phyloP scores from a whole-genome alignment of 1,139 yeast species.

The Hemisphaericaspora xylofermentans region DNA sequence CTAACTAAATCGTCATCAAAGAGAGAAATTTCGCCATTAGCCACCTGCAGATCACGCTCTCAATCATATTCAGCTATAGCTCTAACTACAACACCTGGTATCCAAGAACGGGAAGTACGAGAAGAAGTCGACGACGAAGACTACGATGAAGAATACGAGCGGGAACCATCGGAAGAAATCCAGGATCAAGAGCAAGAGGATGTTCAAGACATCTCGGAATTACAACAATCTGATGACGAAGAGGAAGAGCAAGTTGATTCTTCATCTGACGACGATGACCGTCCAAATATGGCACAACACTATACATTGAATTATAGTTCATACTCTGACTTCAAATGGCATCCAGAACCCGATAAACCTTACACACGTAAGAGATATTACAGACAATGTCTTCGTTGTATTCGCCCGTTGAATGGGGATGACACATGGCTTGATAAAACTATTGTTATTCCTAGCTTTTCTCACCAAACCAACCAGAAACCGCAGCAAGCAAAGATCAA shows the following conservation, averaged over 20 bases:
- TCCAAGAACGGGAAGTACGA: constrained; percentile 2
- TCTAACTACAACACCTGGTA: background rate
- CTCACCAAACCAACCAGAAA: constrained; percentile 31
- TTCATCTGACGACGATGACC: background rate
- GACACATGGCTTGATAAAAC: constrained; percentile 55
- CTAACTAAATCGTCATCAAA: constrained; percentile 7
- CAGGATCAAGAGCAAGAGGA: constrained; percentile 25
- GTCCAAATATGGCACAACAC: background rate
- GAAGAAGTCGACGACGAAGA: constrained; percentile 16
- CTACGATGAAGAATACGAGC: constrained; percentile 23
- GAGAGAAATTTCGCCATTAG: background rate
- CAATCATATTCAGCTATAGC: background rate
- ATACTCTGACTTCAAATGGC: constrained; percentile 42
- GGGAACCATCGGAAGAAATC: constrained; percentile 9
- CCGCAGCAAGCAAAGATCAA: constrained; percentile 20
- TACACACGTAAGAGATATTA: constrained; percentile 45
- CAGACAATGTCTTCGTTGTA: constrained; percentile 57
- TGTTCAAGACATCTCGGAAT: constrained; percentile 31
- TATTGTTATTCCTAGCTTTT: constrained; percentile 43
- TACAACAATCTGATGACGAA: constrained; percentile 40
- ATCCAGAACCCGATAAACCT: constrained; percentile 37
- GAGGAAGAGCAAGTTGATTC: constrained; percentile 28
- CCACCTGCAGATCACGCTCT: background rate
- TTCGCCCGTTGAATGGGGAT: constrained; percentile 52
- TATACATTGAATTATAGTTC: constrained; percentile 3